A percentile compares a stretch with the other conserved stretches of the same genome.
These are phyloP conservation scores for Tylopilus orsonianus DNA, from an alignment of 1,284 basidiomycete species.

Conservation along the genomic window DNA sequence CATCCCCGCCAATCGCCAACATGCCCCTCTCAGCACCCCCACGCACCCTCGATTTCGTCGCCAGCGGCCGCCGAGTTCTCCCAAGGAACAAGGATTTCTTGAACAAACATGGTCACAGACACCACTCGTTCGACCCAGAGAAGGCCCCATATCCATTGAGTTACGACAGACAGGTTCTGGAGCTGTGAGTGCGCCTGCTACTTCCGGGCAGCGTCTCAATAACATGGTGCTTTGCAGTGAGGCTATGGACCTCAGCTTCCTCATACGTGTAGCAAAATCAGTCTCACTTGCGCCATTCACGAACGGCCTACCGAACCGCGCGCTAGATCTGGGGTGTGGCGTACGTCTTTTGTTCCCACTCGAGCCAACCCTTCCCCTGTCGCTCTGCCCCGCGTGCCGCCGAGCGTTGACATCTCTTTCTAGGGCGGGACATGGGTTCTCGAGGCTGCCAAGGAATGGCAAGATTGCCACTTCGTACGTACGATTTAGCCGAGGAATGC, in stretches of 20 bases:
- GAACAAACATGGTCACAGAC: conserved; percentile 57
- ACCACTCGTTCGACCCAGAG: conserved; percentile 66
- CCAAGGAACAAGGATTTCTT: conserved; percentile 54
- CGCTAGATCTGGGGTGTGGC: conserved; percentile 70
- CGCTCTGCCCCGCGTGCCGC: too few relatives aligned
- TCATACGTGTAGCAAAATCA: conserved; percentile 47
- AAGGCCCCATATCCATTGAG: conserved; percentile 70
- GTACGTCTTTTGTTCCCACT: conserved; percentile 40
- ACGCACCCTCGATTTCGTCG: conserved; percentile 13
- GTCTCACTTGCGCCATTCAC: conserved; percentile 57
- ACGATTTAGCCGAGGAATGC: not conserved
- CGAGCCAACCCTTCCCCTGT: too few relatives aligned
- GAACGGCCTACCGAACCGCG: conserved; percentile 44
- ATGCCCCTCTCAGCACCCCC: conserved; percentile 22
- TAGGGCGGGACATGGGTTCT: conserved; percentile 71
- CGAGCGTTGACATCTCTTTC: conserved; percentile 5
- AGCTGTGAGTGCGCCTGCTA: conserved; percentile 50
- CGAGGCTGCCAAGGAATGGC: conserved; percentile 72
- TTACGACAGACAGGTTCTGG: conserved; percentile 62
- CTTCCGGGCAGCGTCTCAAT: conserved; percentile 7
- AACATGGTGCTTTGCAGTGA: conserved; percentile 46
- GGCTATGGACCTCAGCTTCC: conserved; percentile 55
- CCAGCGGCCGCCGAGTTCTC: conserved; percentile 23
- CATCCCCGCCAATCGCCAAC: conserved; percentile 8
- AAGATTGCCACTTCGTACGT: conserved; percentile 63